Conservation (phyloP, 495 filamentous ascomycete species). For the Penicillium chermesinum region DNA sequence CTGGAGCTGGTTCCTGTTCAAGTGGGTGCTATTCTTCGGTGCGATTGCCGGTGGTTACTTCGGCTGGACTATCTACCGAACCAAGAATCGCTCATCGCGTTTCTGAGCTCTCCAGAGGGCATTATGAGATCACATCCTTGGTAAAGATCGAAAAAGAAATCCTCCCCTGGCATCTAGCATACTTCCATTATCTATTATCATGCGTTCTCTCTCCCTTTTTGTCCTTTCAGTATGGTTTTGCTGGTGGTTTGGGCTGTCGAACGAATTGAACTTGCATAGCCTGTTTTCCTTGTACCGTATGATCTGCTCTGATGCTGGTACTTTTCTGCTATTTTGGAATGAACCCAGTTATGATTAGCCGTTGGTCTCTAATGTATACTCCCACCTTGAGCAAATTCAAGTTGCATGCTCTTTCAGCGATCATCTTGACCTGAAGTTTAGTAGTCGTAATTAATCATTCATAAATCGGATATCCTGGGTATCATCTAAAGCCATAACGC, state of each 20-base stretch:
- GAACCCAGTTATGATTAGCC: slow-evolving; percentile 23
- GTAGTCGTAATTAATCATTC: neutral
- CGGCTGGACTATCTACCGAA: slow-evolving; percentile 77
- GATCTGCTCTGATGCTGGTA: slow-evolving; percentile 4
- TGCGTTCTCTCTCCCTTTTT: neutral
- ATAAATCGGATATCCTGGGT: neutral
- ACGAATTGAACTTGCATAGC: slow-evolving; percentile 27
- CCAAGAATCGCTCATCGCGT: slow-evolving; percentile 65
- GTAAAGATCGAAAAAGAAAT: neutral
- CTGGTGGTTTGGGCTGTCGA: slow-evolving; percentile 7
- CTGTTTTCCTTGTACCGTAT: slow-evolving; percentile 12
- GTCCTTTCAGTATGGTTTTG: neutral
- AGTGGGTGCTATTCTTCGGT: slow-evolving; percentile 70
- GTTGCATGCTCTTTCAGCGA: neutral
- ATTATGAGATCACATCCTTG: neutral
- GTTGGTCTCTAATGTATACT: neutral
- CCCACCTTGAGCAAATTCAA: neutral
- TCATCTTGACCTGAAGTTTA: no score
- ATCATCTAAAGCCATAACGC: neutral
- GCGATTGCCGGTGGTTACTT: slow-evolving; percentile 70
- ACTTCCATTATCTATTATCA: slow-evolving; percentile 3
- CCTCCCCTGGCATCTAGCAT: neutral
- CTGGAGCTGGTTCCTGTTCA: slow-evolving; percentile 92
- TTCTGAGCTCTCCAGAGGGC: slow-evolving; percentile 48
- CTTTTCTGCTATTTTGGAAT: slow-evolving; percentile 20